phyloP scores from a whole-genome alignment of 2,329 filamentous ascomycete species.

The Cercospora sp. region DNA sequence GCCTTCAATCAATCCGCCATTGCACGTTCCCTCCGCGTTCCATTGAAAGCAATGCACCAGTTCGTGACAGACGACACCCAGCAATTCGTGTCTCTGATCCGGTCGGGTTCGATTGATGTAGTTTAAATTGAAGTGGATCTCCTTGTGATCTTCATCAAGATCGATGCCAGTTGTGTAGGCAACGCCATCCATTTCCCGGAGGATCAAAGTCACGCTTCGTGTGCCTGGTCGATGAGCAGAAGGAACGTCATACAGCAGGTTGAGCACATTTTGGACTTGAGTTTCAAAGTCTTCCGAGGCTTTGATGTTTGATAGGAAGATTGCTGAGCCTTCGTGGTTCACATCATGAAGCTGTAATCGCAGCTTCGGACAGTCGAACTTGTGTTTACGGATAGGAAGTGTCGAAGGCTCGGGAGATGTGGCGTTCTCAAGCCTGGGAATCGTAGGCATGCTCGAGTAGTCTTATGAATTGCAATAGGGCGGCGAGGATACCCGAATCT shows the following conservation, averaged over 20 bases:
- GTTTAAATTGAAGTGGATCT: slow-evolving; percentile 80
- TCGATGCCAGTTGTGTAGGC: slow-evolving; percentile 84
- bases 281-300: slow-evolving; percentile 60
- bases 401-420: slow-evolving; percentile 21
- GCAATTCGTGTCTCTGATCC: slow-evolving; percentile 59
- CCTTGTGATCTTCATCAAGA: slow-evolving; percentile 83
- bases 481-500: neutral
- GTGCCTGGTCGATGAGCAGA: slow-evolving; percentile 57
- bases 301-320: slow-evolving; percentile 69
- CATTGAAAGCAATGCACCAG: slow-evolving; percentile 94
- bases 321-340: slow-evolving; percentile 57
- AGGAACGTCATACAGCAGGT: slow-evolving; percentile 63
- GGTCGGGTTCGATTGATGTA: slow-evolving; percentile 59
- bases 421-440: slow-evolving; percentile 21
- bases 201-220: slow-evolving; percentile 79
- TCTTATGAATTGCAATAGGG: neutral
- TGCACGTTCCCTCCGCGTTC: slow-evolving; percentile 58
- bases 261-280: slow-evolving; percentile 68
- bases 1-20: slow-evolving; percentile 80
- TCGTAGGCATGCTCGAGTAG: slow-evolving; percentile 14
- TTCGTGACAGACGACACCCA: slow-evolving; percentile 85
- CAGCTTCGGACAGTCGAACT: slow-evolving; percentile 46
- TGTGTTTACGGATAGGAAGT: slow-evolving; percentile 32
- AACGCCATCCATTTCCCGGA: slow-evolving; percentile 78
- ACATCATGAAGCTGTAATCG: slow-evolving; percentile 53